Base-by-base conservation (phyloP, 2,329 filamentous ascomycete species). In the Penicillium sp. region DNA sequence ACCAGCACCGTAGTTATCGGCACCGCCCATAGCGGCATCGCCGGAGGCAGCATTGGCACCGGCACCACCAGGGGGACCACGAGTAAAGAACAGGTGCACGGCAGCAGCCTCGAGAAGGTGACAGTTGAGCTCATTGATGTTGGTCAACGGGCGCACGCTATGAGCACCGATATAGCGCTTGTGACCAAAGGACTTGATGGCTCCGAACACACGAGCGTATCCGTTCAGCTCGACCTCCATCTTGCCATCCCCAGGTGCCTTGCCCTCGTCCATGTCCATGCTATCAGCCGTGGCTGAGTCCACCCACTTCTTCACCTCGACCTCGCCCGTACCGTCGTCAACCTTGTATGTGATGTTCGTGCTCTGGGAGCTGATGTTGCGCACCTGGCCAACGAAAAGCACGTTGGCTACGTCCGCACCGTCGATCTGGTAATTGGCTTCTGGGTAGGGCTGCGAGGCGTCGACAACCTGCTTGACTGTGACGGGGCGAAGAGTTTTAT, bases 381-480 rank as follows among this genome's bases (percentile, higher is more conserved):
- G 88, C 60, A 98, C 84, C 76, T 96, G 91, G 42, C 88, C 93
- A 50, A 98, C 82, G 57, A 97, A 85, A 24, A 87, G 91, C 52
- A 94, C 75, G 73, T 91, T 79, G 34, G 83, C 84, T 51, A 90
- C 75, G 54, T 85, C 79, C 38, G 77, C 71, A 55, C 82, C 85
- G 71, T 97, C 93, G 61, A 97, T 86, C 54, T 83, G 82, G 77
- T 94, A 93, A 28, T 89, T 84, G 46, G 83, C 82, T 49, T 84
- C 81, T 2, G 83, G 81, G 66, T 86, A 85, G 31, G 84, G 80
- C 70, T 89, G 85, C 54, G 86, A 78, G 54, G 89, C 87, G 54
- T 94, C 88, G 63, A 90, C 75, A 47, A 96, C 80, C 72, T 98
- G 93, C 70, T 96, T 96, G 72, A 97, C 88, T 9, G 93, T 98